These are phyloP conservation scores for Fusarium bactridioides DNA, from an alignment of 2,329 filamentous ascomycete species.

Conservation along the genomic window DNA sequence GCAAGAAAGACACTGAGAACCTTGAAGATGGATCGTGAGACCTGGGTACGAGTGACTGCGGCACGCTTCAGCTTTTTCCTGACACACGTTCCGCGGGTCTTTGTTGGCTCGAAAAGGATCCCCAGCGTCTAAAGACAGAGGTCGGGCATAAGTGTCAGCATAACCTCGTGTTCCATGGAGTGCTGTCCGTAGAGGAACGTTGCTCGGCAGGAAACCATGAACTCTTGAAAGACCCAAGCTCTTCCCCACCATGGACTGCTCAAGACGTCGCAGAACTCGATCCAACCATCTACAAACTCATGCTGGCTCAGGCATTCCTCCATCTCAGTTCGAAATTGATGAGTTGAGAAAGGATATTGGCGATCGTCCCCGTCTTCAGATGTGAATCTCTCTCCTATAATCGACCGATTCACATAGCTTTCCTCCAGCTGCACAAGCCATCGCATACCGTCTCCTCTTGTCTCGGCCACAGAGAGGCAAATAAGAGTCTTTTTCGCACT, in stretches of 20 bases:
- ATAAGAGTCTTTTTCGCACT: neutral
- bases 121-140: neutral
- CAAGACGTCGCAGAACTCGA: neutral
- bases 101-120: neutral
- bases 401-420: neutral
- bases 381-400: neutral
- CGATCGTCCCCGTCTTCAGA: neutral
- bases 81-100: neutral
- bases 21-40: neutral
- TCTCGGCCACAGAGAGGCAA: fast-evolving
- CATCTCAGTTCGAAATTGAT: neutral
- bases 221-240: neutral
- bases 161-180: neutral
- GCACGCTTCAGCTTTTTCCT: neutral
- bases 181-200: neutral
- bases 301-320: neutral
- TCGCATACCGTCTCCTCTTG: neutral
- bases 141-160: neutral
- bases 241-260: neutral
- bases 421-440: neutral
- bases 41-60: fast-evolving
- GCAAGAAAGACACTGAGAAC: neutral
- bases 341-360: neutral
- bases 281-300: neutral
- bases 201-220: neutral